These are phyloP conservation scores for Scytalidium sp. DNA, from an alignment of 2,329 filamentous ascomycete species.

Conservation along the genomic window DNA sequence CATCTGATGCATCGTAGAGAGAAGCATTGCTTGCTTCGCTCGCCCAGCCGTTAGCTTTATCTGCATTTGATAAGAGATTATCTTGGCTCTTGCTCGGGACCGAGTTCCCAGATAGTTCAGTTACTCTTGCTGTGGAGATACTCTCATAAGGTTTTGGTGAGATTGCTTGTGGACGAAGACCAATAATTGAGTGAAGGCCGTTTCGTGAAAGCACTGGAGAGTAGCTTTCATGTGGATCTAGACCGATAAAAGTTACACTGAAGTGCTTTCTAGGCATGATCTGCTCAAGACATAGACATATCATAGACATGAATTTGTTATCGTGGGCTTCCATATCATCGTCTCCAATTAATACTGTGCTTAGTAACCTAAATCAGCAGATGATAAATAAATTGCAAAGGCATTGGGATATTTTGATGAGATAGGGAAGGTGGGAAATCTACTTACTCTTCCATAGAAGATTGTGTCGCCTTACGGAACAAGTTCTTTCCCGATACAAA, in stretches of 20 bases:
- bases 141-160: not conserved
- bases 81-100: not conserved
- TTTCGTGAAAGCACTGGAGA: slow-evolving; percentile 12
- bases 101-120: too few relatives aligned
- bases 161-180: slow-evolving; percentile 4
- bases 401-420: too few relatives aligned
- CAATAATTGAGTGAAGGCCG: slow-evolving; percentile 7
- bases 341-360: too few relatives aligned
- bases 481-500: slow-evolving; percentile 14
- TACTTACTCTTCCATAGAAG: slow-evolving; percentile 3
- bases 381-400: too few relatives aligned
- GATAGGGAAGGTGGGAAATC: too few relatives aligned
- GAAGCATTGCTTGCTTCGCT: not conserved
- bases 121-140: not conserved
- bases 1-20: not conserved
- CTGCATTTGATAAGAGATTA: too few relatives aligned
- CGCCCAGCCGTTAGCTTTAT: not conserved
- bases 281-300: slow-evolving; percentile 7
- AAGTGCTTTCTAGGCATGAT: slow-evolving; percentile 1
- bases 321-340: too few relatives aligned
- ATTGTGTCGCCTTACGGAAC: slow-evolving; percentile 3
- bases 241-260: slow-evolving; percentile 2
- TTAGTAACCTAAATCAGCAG: too few relatives aligned
- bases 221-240: slow-evolving; percentile 9
- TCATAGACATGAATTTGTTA: too few relatives aligned